Evolutionary conservation across 1,284 basidiomycete species (phyloP).

Genomic region (Austropuccinia psidii): DNA sequence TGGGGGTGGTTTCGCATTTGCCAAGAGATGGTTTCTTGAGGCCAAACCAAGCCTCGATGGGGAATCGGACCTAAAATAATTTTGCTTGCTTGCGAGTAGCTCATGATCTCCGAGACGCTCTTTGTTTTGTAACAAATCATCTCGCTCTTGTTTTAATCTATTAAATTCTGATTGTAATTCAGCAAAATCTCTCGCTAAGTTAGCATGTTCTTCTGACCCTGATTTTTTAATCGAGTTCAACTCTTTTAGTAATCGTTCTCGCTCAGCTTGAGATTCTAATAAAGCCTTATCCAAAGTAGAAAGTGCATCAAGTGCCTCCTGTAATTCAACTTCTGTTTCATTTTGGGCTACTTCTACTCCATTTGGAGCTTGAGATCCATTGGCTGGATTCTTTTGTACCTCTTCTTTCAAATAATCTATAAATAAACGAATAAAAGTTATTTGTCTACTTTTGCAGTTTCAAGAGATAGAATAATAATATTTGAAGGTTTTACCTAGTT

Average conservation of each 20-base stretch:
- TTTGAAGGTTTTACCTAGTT: neutral
- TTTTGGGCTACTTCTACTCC: neutral
- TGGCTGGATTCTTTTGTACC: neutral
- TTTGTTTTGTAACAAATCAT: constrained; percentile 36
- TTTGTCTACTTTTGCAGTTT: too few relatives aligned
- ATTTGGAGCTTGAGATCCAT: neutral
- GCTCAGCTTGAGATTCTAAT: constrained; percentile 47
- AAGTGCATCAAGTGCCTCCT: constrained; percentile 47
- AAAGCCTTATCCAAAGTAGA: constrained; percentile 47
- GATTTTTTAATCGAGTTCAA: constrained; percentile 41
- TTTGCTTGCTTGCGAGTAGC: neutral
- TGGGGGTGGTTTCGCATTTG: constrained; percentile 66
- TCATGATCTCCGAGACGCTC: constrained; percentile 42
- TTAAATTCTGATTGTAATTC: constrained; percentile 70
- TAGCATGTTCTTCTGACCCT: constrained; percentile 51
- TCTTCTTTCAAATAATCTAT: constrained; percentile 9
- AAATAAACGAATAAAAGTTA: neutral
- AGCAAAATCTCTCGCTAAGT: constrained; percentile 62
- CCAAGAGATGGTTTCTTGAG: constrained; percentile 19
- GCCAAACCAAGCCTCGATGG: constrained; percentile 36
- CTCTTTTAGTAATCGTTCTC: constrained; percentile 45
- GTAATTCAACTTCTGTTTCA: constrained; percentile 42
- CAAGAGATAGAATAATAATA: neutral
- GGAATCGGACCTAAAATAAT: constrained; percentile 37
- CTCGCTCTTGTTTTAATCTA: constrained; percentile 50